Conservation (phyloP, 2,329 filamentous ascomycete genomes). For the Alternaria dauci region DNA sequence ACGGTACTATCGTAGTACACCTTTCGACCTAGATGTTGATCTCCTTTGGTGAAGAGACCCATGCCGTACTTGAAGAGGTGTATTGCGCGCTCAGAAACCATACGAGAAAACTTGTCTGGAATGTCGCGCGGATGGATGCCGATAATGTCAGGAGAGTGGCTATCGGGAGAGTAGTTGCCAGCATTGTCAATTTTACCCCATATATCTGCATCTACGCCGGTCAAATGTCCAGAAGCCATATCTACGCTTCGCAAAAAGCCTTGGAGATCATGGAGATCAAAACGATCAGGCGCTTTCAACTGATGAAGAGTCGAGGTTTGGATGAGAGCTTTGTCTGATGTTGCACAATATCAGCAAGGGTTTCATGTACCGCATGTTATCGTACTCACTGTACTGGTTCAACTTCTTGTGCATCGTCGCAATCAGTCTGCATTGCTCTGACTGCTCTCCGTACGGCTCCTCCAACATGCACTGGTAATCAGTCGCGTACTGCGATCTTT, state of each 20-base stretch:
- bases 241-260: conserved; percentile 6
- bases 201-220: neutral
- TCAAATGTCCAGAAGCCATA: neutral
- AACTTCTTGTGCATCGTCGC: conserved; percentile 2
- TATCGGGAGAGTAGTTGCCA: neutral
- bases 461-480: conserved; percentile 3
- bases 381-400: conserved; percentile 9
- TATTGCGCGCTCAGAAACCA: conserved; percentile 16
- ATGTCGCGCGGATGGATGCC: conserved; percentile 6
- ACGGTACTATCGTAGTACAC: conserved; percentile 7
- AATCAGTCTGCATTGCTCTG: neutral
- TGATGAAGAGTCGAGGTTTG: conserved; percentile 9
- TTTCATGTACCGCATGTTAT: too few relatives aligned
- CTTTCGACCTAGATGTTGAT: neutral
- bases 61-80: conserved; percentile 14
- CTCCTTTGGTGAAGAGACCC: neutral
- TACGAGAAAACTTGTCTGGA: conserved; percentile 20
- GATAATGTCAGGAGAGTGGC: conserved; percentile 8
- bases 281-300: conserved; percentile 1
- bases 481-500: neutral
- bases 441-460: neutral
- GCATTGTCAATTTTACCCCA: neutral
- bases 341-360: neutral
- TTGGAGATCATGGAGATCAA: conserved; percentile 18
- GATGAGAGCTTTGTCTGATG: conserved; percentile 3